Evolutionary conservation across 2,329 filamentous ascomycete species (phyloP).

Genomic region (Colletotrichum sidae): DNA sequence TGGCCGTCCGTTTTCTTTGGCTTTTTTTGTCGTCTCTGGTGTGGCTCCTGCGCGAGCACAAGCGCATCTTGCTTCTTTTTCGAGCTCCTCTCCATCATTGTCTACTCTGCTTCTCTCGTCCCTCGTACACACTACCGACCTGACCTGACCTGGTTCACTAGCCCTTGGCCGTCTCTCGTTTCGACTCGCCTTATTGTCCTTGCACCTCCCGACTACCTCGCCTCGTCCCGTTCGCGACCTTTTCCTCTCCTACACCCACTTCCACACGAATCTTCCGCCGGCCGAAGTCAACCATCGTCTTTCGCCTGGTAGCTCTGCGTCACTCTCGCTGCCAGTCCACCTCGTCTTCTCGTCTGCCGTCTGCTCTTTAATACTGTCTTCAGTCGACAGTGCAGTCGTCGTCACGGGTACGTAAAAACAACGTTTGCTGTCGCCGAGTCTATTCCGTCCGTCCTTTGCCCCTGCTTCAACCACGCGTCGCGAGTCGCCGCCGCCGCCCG

Average conservation of each 20-base stretch:
- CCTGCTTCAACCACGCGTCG: slow-evolving; percentile 7
- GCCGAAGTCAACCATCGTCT: slow-evolving; percentile 1
- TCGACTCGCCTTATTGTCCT: slow-evolving; percentile 10
- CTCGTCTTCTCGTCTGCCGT: slow-evolving; percentile 10
- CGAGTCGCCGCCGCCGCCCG: slow-evolving; percentile 23
- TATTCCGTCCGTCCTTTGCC: slow-evolving; percentile 11
- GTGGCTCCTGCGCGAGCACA: slow-evolving; percentile 24
- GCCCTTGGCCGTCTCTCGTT: neutral
- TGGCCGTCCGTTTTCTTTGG: slow-evolving; percentile 30
- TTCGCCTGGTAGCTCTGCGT: slow-evolving; percentile 15
- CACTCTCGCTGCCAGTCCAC: slow-evolving; percentile 3
- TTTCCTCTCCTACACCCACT: slow-evolving; percentile 2
- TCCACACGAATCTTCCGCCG: neutral
- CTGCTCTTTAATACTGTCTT: neutral
- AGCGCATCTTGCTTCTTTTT: slow-evolving; percentile 26
- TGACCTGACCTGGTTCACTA: too few species aligned
- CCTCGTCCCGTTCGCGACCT: neutral
- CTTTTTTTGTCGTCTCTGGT: slow-evolving; percentile 28
- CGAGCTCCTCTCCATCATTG: slow-evolving; percentile 2
- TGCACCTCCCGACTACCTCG: slow-evolving; percentile 4
- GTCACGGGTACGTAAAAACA: slow-evolving; percentile 15
- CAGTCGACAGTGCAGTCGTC: neutral
- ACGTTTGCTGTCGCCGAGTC: slow-evolving; percentile 21
- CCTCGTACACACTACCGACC: neutral
- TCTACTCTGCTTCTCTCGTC: neutral